Percentiles rank a stretch among this genome's conserved stretches.
These are phyloP conservation scores for Chaetoscypha palmicola DNA, from an alignment of 2,329 filamentous ascomycete genomes.

Conservation along the genomic window DNA sequence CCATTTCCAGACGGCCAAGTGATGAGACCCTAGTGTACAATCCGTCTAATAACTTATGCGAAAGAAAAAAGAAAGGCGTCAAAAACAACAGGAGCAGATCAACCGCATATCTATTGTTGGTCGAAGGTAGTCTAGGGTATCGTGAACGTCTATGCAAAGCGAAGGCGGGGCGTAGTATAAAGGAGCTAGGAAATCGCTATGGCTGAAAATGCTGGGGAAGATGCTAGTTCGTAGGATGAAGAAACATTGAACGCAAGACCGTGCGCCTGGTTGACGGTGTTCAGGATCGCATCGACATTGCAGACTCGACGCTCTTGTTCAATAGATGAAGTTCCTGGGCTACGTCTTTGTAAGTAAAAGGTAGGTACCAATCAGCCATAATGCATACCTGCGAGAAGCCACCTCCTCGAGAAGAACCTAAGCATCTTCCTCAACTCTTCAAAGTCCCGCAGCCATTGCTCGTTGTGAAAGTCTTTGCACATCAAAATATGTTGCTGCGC, in stretches of 20 bases:
- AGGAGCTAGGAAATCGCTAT: background rate
- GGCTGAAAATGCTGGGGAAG: background rate
- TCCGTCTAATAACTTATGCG: too few relatives aligned
- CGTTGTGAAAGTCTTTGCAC: slow-evolving; percentile 13
- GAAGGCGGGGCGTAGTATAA: background rate
- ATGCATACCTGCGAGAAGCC: slow-evolving; percentile 13
- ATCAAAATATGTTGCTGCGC: slow-evolving; percentile 19
- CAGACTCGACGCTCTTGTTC: slow-evolving; percentile 12
- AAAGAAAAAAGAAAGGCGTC: too few relatives aligned
- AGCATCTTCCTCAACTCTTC: slow-evolving; percentile 17
- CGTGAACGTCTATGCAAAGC: background rate
- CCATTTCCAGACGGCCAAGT: too few relatives aligned
- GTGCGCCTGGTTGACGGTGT: too few relatives aligned
- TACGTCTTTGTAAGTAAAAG: slow-evolving; percentile 1
- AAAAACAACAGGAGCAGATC: too few relatives aligned
- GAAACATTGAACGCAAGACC: too few relatives aligned
- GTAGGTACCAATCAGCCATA: background rate
- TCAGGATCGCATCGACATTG: slow-evolving; percentile 6
- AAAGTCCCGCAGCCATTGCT: slow-evolving; percentile 17
- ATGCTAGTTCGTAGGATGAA: background rate
- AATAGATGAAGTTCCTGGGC: slow-evolving; percentile 12
- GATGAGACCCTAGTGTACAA: too few relatives aligned
- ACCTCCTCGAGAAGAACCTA: slow-evolving; percentile 13
- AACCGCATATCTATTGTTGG: too few relatives aligned
- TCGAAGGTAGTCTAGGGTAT: background rate